Conservation (phyloP, 2,329 filamentous ascomycete genomes). For the Fusarium fracticaudum region DNA sequence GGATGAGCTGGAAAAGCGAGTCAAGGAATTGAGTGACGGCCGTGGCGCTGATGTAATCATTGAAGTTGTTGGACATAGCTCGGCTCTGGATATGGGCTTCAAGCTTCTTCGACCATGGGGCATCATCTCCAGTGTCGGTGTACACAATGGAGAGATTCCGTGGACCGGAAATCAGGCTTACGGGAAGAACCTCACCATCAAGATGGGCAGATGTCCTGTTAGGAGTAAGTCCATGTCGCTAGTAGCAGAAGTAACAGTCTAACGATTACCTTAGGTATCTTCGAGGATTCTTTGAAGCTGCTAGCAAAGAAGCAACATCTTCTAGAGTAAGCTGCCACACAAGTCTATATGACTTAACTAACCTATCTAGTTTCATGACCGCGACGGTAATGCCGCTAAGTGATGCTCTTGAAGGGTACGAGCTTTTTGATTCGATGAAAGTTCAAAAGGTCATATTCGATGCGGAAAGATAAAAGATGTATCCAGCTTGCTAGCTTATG, state of each 20-base stretch:
- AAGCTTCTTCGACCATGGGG: slow-evolving; percentile 73
- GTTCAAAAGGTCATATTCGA: slow-evolving; percentile 76
- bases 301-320: slow-evolving; percentile 27
- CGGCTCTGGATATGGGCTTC: slow-evolving; percentile 72
- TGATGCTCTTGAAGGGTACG: slow-evolving; percentile 71
- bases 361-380: slow-evolving; percentile 68
- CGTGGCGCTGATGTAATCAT: slow-evolving; percentile 86
- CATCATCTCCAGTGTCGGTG: slow-evolving; percentile 74
- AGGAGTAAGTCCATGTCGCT: slow-evolving; percentile 50
- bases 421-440: slow-evolving; percentile 74
- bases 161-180: slow-evolving; percentile 70
- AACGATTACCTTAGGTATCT: slow-evolving; percentile 47
- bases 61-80: slow-evolving; percentile 74
- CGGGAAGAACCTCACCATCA: slow-evolving; percentile 71
- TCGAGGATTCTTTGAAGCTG: slow-evolving; percentile 4
- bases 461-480: neutral
- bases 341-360: neutral
- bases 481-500: too few relatives aligned
- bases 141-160: slow-evolving; percentile 74
- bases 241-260: neutral
- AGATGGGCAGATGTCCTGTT: slow-evolving; percentile 78
- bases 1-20: slow-evolving; percentile 70
- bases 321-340: neutral
- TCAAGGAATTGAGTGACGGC: slow-evolving; percentile 77
- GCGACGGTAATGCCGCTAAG: slow-evolving; percentile 74